Evolutionary conservation across 2,329 filamentous ascomycete genomes (phyloP).

Genomic region (Raffaelea deltoideospora): DNA sequence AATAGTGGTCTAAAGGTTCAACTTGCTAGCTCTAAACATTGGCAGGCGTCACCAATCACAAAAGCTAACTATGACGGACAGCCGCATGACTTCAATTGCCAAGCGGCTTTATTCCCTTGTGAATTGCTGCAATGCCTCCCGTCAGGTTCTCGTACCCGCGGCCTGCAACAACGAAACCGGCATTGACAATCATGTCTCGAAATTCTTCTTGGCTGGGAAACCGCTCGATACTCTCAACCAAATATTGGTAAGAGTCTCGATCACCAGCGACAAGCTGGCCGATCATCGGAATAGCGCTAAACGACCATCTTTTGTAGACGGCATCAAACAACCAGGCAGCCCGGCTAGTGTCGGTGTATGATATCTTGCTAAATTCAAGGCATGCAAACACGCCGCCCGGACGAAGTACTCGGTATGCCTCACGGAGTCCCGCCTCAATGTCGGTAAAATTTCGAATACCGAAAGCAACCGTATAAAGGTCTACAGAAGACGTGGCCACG

Average conservation of each 20-base stretch:
- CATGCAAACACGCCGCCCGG: constrained; percentile 94
- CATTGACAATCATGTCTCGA: constrained; percentile 64
- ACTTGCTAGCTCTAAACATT: too few species aligned
- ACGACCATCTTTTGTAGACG: constrained; percentile 91
- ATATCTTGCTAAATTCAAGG: constrained; percentile 79
- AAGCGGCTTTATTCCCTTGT: constrained; percentile 82
- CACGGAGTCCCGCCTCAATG: constrained; percentile 65
- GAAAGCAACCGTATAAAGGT: constrained; percentile 95
- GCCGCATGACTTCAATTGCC: constrained; percentile 5
- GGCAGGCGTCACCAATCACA: too few species aligned
- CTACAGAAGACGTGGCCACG: constrained; percentile 58
- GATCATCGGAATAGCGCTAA: constrained; percentile 84
- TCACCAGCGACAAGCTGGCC: constrained; percentile 91
- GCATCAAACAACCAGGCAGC: constrained; percentile 63
- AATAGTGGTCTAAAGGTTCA: too few species aligned
- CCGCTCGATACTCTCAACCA: constrained; percentile 92
- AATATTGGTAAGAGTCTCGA: constrained; percentile 91
- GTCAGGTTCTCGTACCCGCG: constrained; percentile 82
- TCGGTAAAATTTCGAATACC: constrained; percentile 96
- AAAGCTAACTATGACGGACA: too few species aligned
- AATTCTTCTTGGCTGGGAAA: constrained; percentile 84
- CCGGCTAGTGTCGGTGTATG: constrained; percentile 26
- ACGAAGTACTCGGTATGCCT: constrained; percentile 79
- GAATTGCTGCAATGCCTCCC: constrained; percentile 84
- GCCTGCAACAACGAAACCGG: constrained; percentile 74